A percentile compares a stretch with the other conserved stretches of the same genome.
These are phyloP conservation scores for Neonectria magnoliae DNA, from an alignment of 2,329 filamentous ascomycete genomes.

Conservation along the genomic window DNA sequence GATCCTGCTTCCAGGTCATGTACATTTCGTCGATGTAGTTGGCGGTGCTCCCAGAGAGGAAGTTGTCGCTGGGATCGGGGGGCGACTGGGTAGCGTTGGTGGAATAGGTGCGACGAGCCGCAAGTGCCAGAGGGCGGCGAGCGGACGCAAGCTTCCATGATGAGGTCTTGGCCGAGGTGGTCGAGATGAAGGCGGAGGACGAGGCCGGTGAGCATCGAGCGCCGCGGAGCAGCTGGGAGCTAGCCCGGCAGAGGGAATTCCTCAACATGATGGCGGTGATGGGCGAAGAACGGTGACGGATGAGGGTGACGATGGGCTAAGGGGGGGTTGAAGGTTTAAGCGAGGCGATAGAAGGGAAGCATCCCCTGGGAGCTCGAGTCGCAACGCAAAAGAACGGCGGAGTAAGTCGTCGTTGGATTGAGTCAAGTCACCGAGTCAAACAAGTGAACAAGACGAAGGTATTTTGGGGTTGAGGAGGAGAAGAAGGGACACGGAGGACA, in stretches of 20 bases:
- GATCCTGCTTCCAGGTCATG: slow-evolving; percentile 94
- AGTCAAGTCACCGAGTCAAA: slow-evolving; percentile 27
- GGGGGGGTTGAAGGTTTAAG: slow-evolving; percentile 27
- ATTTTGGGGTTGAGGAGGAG: slow-evolving; percentile 27
- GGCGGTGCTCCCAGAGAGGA: slow-evolving; percentile 94
- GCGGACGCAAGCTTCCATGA: slow-evolving; percentile 57
- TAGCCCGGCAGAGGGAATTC: slow-evolving; percentile 72
- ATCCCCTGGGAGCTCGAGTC: slow-evolving; percentile 48
- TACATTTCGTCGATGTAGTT: slow-evolving; percentile 99
- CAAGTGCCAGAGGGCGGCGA: slow-evolving; percentile 61
- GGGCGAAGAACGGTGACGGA: slow-evolving; percentile 28
- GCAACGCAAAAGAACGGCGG: slow-evolving; percentile 56
- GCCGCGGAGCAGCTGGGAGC: slow-evolving; percentile 68
- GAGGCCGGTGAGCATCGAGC: slow-evolving; percentile 59
- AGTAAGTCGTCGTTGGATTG: slow-evolving; percentile 57
- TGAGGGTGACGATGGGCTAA: slow-evolving; percentile 33
- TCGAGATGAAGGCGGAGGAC: slow-evolving; percentile 56
- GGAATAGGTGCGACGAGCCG: slow-evolving; percentile 63
- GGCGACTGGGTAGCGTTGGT: slow-evolving; percentile 62
- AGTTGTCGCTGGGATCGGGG: slow-evolving; percentile 90
- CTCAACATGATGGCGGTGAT: slow-evolving; percentile 72
- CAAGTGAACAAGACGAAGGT: slow-evolving; percentile 26
- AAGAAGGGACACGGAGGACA: slow-evolving; percentile 19
- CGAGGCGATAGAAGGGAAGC: slow-evolving; percentile 41
- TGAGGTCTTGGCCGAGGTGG: slow-evolving; percentile 50